Percentiles rank a stretch among this genome's conserved stretches.
Conservation (phyloP, 345 rosid species). For the Anacardium occidentale region DNA sequence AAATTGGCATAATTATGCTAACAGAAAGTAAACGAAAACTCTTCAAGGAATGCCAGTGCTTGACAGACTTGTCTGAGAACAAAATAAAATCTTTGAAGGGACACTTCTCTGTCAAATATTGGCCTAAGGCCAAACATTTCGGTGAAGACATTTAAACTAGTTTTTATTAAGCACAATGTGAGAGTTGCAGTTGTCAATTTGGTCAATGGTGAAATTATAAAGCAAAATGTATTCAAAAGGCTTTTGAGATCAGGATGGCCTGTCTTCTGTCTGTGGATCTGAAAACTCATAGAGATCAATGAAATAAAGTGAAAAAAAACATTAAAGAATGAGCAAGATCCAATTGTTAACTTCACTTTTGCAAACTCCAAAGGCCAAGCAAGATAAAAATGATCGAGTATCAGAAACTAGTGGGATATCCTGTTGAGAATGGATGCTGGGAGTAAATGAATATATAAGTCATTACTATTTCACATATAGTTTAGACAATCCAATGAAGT, state of each 20-base stretch:
- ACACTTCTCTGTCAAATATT: background rate
- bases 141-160: background rate
- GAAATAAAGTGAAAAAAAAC: constrained; percentile 15
- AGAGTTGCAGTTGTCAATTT: background rate
- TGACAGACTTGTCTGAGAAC: no score
- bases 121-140: background rate
- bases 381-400: background rate
- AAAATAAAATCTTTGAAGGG: background rate
- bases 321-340: constrained; percentile 7
- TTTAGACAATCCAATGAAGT: background rate
- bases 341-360: constrained; percentile 9
- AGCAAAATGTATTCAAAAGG: constrained; percentile 12
- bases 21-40: no score
- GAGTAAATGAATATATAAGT: background rate
- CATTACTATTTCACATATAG: background rate
- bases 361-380: constrained; percentile 17
- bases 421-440: background rate
- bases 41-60: no score
- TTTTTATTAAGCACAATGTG: background rate
- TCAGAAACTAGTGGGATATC: constrained; percentile 10
- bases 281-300: constrained; percentile 21
- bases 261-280: constrained; percentile 21
- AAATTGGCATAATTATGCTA: no score
- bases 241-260: background rate
- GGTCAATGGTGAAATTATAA: constrained; percentile 7